Evolutionary conservation across 352 stramenopile species (phyloP).

Genomic region (Globisporangium viniferum): DNA sequence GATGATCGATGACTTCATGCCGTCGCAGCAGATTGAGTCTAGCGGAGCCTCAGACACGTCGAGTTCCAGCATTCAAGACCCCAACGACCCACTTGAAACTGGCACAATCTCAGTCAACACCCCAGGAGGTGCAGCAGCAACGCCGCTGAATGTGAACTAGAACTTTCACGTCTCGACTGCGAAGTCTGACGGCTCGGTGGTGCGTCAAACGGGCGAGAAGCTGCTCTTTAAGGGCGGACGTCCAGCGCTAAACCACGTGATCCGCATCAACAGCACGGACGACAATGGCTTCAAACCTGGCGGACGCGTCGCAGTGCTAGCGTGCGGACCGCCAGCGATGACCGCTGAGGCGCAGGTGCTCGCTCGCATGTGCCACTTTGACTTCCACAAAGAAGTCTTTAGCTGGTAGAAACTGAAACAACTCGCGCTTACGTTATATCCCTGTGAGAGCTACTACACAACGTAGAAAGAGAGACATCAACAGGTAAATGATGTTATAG

Average conservation of each 20-base stretch:
- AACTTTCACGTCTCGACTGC: conserved; percentile 61
- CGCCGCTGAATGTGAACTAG: conserved; percentile 33
- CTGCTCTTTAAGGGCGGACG: conserved; percentile 49
- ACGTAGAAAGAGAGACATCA: not conserved
- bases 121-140: conserved; percentile 25
- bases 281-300: conserved; percentile 46
- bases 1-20: conserved; percentile 72
- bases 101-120: not conserved
- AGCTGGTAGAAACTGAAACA: conserved; percentile 42
- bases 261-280: conserved; percentile 37
- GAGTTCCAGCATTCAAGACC: conserved; percentile 35
- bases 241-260: conserved; percentile 63
- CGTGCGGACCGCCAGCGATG: conserved; percentile 72
- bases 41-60: conserved; percentile 17
- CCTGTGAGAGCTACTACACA: not conserved
- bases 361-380: conserved; percentile 60
- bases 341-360: conserved; percentile 60
- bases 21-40: conserved; percentile 39
- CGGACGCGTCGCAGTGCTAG: conserved; percentile 62
- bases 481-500: not conserved
- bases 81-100: conserved; percentile 34
- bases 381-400: conserved; percentile 87
- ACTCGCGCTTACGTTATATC: not conserved
- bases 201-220: conserved; percentile 47
- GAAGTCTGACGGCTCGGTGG: conserved; percentile 38